Conservation (phyloP, 2,329 filamentous ascomycete genomes). For the Fusarium anguioides region DNA sequence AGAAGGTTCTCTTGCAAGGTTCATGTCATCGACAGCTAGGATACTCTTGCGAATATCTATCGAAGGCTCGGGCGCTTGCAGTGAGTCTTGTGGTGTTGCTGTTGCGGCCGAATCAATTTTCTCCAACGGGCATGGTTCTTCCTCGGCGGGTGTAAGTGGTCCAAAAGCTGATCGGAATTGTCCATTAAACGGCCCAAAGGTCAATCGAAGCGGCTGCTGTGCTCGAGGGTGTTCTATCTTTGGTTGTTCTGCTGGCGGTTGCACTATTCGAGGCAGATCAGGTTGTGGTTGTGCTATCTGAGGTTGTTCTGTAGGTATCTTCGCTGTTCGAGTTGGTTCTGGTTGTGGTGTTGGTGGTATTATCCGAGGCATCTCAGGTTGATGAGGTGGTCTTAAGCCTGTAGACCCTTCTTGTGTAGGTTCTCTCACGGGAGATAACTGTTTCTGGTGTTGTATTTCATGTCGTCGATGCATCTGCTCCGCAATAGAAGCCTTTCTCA, state of each 20-base stretch:
- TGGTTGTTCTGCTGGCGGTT: neutral
- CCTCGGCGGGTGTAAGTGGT: slow-evolving; percentile 32
- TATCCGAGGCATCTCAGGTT: neutral
- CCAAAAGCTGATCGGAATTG: slow-evolving; percentile 18
- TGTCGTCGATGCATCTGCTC: slow-evolving; percentile 25
- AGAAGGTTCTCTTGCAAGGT: slow-evolving; percentile 21
- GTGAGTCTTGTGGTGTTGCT: neutral
- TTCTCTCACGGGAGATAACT: slow-evolving; percentile 14
- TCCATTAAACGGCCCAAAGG: slow-evolving; percentile 24
- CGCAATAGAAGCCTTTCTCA: slow-evolving; percentile 32
- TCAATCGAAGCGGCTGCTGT: slow-evolving; percentile 26
- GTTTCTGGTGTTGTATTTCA: slow-evolving; percentile 14
- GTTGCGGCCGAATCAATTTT: neutral
- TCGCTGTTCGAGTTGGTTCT: neutral
- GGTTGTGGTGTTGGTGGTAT: neutral
- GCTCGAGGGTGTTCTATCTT: slow-evolving; percentile 7
- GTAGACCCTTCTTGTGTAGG: neutral
- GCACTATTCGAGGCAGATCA: neutral
- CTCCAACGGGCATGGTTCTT: slow-evolving; percentile 18
- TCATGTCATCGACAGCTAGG: slow-evolving; percentile 17
- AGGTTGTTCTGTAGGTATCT: neutral
- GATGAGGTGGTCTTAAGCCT: neutral
- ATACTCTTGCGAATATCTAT: slow-evolving; percentile 22
- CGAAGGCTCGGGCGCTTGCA: neutral
- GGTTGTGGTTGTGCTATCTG: neutral